A percentile compares a stretch with the other conserved stretches of the same genome.
Conservation (phyloP, 2,329 filamentous ascomycete species). For the Cordyceps cicadae region DNA sequence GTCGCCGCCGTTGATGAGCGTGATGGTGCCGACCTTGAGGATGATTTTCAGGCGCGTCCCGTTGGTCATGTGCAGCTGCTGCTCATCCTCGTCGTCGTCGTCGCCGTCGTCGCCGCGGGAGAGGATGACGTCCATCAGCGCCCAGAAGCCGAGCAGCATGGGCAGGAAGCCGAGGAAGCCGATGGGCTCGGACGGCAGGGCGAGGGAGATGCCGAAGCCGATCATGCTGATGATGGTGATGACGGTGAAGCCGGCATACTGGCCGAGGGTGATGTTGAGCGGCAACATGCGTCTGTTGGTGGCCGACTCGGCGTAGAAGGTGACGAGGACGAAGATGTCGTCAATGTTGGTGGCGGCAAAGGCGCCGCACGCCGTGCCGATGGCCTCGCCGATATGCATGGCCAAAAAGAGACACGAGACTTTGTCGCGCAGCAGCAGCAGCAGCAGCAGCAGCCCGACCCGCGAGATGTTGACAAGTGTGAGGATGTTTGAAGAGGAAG, state of each 20-base stretch:
- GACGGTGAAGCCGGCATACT: constrained; percentile 26
- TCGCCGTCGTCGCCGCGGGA: constrained; percentile 15
- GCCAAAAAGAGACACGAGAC: neutral
- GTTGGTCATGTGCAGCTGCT: constrained; percentile 1
- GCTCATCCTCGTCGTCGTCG: constrained; percentile 10
- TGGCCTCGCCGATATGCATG: constrained; percentile 18
- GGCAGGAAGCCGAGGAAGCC: constrained; percentile 28
- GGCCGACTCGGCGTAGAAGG: constrained; percentile 27
- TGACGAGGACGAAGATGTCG: constrained; percentile 30
- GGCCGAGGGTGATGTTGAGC: constrained; percentile 18
- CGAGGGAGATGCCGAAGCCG: constrained; percentile 24
- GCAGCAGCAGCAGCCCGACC: neutral
- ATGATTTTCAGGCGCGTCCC: constrained; percentile 16
- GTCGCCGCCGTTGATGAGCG: constrained; percentile 28
- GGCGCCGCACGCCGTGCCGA: constrained; percentile 20
- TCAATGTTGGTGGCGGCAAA: constrained; percentile 28
- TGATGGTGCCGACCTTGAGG: constrained; percentile 23
- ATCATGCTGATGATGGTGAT: constrained; percentile 28
- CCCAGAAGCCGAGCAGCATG: constrained; percentile 25
- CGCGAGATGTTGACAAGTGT: neutral
- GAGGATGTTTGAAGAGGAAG: neutral
- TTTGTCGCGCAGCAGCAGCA: neutral
- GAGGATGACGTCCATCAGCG: constrained; percentile 17
- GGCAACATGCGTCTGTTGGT: constrained; percentile 19
- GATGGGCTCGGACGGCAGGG: constrained; percentile 26